These are phyloP conservation scores for Exophiala bonariae DNA, from an alignment of 2,329 filamentous ascomycete species.

Conservation along the genomic window DNA sequence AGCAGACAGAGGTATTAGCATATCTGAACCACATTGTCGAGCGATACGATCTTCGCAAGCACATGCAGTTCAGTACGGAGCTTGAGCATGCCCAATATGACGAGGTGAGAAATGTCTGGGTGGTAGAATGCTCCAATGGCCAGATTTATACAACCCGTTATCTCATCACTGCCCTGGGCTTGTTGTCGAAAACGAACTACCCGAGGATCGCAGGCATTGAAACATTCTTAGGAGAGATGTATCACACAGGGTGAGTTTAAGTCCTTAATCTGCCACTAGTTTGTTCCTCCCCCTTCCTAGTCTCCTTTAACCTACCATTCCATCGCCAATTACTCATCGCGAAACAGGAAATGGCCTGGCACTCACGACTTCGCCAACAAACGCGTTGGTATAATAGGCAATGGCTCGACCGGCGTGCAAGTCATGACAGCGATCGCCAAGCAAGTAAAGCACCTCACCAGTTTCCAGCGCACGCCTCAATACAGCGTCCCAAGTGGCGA, in stretches of 20 bases:
- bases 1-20: constrained; percentile 34
- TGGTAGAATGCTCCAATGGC: constrained; percentile 30
- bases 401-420: constrained; percentile 43
- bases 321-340: no score
- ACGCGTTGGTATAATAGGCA: constrained; percentile 42
- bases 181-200: constrained; percentile 58
- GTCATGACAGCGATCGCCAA: constrained; percentile 23
- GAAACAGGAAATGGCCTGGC: constrained; percentile 43
- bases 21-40: constrained; percentile 37
- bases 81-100: constrained; percentile 21
- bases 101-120: constrained; percentile 11
- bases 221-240: constrained; percentile 39
- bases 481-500: constrained; percentile 13
- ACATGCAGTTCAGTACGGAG: constrained; percentile 44
- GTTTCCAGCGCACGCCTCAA: constrained; percentile 11
- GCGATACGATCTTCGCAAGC: constrained; percentile 34
- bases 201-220: constrained; percentile 43
- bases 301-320: no score
- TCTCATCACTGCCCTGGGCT: constrained; percentile 48
- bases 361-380: constrained; percentile 1
- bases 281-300: no score
- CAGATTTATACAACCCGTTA: constrained; percentile 34
- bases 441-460: constrained; percentile 2
- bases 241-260: constrained; percentile 39
- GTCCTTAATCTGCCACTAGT: no score